Evolutionary conservation across 306 rosid genomes (phyloP), one percentile per base, ranked within the genome.

Genomic region (Glycyrrhiza uralensis): DNA sequence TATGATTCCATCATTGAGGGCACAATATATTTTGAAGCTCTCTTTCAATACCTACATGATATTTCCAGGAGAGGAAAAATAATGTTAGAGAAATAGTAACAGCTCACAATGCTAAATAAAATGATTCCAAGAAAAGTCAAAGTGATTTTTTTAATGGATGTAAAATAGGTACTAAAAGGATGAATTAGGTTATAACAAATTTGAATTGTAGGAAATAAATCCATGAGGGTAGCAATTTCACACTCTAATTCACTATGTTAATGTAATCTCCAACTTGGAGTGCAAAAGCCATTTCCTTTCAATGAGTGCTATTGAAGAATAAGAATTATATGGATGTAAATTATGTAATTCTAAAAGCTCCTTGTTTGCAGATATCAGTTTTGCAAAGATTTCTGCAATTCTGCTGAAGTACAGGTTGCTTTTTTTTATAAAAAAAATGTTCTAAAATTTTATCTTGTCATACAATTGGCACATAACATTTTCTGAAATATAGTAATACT

Each of bases 1-100:
- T 80, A 93, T 91, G 68, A 94, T 91, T 79, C 99, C 99, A 52
- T 95, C 99, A 71, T 91, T 89, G 85, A 95, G 80, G 24, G 97
- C 90, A 76, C 96, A 86, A 52, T 89, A 95, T 82, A 89, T 80
- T 86, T 95, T 95, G 78, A 91, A 95, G 89, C 99, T 95, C 85
- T 95, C 99, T 85, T 95, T 95, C 72, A 95, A 81, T 29, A 89
- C 86, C 97, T 94, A 60, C 60, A 65, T 55, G 74, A 72, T 78
- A 78, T 55, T 45, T 69, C 69, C 58, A 51, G 22, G 54, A 55
- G 23, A 15, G 6, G 32, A 62, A 38, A 32, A 30, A 4, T 52
- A 5, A 10, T 28, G 44, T 69, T 26, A 64, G 30, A 75, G 46
- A 62, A 68, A 36, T 18, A 24, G 13, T 23, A 1, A 5, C 55